Conservation (phyloP, 139 green algal species). For the Chlorella ohadii region DNA sequence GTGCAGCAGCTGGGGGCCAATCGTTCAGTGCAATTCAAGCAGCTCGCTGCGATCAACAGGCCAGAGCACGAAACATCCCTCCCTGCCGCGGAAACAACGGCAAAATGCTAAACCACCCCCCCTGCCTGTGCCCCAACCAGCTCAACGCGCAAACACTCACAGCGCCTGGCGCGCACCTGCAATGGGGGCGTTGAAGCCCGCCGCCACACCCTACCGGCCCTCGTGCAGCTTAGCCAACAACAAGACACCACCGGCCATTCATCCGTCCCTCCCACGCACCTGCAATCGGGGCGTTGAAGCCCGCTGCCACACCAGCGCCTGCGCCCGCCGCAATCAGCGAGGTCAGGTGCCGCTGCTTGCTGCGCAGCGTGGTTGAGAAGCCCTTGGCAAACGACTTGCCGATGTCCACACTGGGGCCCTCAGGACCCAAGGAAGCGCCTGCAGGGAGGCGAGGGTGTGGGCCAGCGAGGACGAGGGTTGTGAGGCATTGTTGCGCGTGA, state of each 20-base stretch:
- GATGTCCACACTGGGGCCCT: constrained; percentile 96
- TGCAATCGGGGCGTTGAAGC: constrained; percentile 94
- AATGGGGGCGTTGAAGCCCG: constrained; percentile 96
- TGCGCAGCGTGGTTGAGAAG: constrained; percentile 66
- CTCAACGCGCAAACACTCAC: not conserved
- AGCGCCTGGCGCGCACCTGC: no score
- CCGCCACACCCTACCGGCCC: constrained; percentile 90
- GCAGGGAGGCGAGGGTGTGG: constrained; percentile 80
- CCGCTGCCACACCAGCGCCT: constrained; percentile 89
- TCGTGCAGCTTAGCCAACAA: no score
- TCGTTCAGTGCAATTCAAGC: not conserved
- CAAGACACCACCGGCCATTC: no score
- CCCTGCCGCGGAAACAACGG: no score
- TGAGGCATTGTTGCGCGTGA: not conserved
- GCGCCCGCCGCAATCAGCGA: constrained; percentile 88
- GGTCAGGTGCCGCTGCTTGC: constrained; percentile 66
- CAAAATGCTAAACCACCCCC: no score
- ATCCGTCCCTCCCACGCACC: not conserved
- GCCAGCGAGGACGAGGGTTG: not conserved
- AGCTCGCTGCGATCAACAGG: no score
- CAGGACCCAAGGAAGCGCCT: constrained; percentile 89
- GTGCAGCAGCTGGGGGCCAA: not conserved
- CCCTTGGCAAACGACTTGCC: constrained; percentile 76
- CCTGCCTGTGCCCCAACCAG: no score
- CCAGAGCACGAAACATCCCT: no score